Evolutionary conservation across 2,329 filamentous ascomycete species (phyloP).

Genomic region (Fusarium succisae): DNA sequence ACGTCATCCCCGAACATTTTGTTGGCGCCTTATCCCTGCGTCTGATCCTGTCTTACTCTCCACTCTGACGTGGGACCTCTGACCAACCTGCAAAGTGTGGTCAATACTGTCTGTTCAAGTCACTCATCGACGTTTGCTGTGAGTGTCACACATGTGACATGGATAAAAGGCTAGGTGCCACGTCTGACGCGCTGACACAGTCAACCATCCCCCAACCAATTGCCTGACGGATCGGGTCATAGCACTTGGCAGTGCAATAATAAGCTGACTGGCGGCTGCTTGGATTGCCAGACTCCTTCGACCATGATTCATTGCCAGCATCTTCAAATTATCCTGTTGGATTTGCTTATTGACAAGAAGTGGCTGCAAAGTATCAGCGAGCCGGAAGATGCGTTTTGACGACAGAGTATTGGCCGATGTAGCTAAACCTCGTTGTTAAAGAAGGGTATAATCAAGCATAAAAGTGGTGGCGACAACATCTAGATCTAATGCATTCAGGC

Average conservation of each 20-base stretch:
- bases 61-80: neutral
- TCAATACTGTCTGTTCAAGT: neutral
- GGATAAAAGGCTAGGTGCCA: neutral
- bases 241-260: neutral
- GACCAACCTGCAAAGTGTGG: neutral
- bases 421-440: neutral
- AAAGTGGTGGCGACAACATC: neutral
- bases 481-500: neutral
- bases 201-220: neutral
- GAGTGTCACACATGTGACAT: neutral
- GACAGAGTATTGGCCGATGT: neutral
- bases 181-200: neutral
- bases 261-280: conserved; percentile 8
- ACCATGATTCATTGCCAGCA: too few species aligned
- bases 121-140: neutral
- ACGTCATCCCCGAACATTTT: neutral
- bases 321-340: too few species aligned
- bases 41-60: neutral
- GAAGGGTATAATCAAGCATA: too few species aligned
- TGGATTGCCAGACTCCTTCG: neutral
- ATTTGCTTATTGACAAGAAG: neutral
- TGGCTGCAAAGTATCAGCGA: neutral
- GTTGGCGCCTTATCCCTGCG: neutral
- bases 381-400: too few species aligned
- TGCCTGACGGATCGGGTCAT: neutral